Conservation (phyloP, 2,329 filamentous ascomycete species). For the Aspergillus hiratsukae region DNA sequence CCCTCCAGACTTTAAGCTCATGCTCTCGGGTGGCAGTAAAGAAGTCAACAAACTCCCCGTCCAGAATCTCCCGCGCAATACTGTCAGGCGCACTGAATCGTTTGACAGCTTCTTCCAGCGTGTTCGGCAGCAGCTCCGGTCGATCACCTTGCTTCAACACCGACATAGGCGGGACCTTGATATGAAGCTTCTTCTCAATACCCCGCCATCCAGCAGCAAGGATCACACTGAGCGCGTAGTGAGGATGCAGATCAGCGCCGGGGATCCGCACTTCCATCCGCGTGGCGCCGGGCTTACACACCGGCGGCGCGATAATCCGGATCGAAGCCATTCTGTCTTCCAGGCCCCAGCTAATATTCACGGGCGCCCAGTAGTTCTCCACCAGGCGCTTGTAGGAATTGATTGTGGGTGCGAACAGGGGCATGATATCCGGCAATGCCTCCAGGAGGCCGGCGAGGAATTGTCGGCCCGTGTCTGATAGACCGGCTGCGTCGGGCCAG, state of each 20-base stretch:
- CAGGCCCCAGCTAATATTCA: conserved; percentile 92
- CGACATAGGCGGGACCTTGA: conserved; percentile 75
- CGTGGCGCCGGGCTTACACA: conserved; percentile 65
- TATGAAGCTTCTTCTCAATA: conserved; percentile 81
- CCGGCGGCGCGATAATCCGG: conserved; percentile 78
- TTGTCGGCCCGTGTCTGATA: conserved; percentile 86
- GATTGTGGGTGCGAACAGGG: conserved; percentile 82
- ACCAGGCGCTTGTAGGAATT: conserved; percentile 97
- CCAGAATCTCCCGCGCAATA: conserved; percentile 84
- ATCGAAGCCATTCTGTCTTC: conserved; percentile 91
- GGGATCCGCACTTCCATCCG: conserved; percentile 22
- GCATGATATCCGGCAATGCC: conserved; percentile 90
- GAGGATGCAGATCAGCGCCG: conserved; percentile 82
- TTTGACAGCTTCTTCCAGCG: conserved; percentile 73
- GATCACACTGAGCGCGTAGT: conserved; percentile 78
- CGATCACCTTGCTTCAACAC: conserved; percentile 61
- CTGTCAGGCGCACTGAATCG: conserved; percentile 71
- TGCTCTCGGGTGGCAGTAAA: conserved; percentile 90
- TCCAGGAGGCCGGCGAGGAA: conserved; percentile 86
- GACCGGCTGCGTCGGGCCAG: conserved; percentile 67
- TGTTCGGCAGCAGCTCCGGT: conserved; percentile 61
- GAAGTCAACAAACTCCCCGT: conserved; percentile 91
- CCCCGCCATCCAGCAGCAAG: conserved; percentile 90
- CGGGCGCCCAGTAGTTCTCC: conserved; percentile 97
- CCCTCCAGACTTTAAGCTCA: conserved; percentile 83